Base-by-base conservation (phyloP, 768 basidiomycete genomes). In the Suillus luteus region DNA sequence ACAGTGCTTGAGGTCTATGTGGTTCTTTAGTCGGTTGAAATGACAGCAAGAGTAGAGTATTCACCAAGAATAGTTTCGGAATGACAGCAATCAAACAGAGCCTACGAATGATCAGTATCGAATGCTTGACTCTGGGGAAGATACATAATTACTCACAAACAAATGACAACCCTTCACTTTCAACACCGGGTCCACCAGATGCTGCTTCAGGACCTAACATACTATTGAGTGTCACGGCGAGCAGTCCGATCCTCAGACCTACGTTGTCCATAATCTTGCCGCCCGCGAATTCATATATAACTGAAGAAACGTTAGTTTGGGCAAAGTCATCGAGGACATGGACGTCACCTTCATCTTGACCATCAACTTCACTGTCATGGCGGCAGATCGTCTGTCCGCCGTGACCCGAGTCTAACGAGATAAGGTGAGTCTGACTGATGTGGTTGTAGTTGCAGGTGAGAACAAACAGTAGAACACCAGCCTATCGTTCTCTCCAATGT, bases 381-480 rank as follows among this genome's bases (percentile, higher is more conserved):
- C 12, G 14, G 48, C 61, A 52, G 2, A 65, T 60, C 43, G 65
- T 64, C 54, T 74, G 67, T 8, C 69, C 2, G 0, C 65, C 74
- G 5, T 75, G 73, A 0, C 73, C 73, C 0, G 70, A 70, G 59
- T 62, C 72, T 73, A 27, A 40, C 10, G 7, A 37, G 35, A 37
- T 22, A 55, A 2, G 1, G 24, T 38, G 4, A 8, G n/a, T 60
- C 61, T 24, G n/a, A 33, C 6, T 11, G 35, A 7, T 37, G 35
- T 12, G 8, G 31, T 19, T 33, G 19, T 33, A 33, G 12, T 14
- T 22, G 22, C 11, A 37, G 37, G 35, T 15, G 31, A 19, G 1
- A 12, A 33, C 81, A 43, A 65, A 86, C 86, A 88, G 48, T 85
- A 85, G 66, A 88, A 85, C 60, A 85, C 80, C 65, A 84, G 82